Percentiles rank a stretch among this genome's conserved stretches.
Conservation (phyloP, 345 rosid genomes). For the Barbarea vulgaris region DNA sequence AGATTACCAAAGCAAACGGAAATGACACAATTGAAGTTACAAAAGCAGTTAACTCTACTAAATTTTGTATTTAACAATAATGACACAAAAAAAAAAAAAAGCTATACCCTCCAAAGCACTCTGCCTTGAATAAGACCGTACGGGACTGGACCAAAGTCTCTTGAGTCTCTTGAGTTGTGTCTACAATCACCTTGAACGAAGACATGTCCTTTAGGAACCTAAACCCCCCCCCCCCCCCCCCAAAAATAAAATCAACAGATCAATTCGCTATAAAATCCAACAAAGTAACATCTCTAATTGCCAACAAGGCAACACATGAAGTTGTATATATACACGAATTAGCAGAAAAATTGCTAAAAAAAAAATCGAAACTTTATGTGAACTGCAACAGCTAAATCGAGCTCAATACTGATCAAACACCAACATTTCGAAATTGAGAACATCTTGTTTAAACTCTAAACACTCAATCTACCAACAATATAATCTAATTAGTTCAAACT, state of each 20-base stretch:
- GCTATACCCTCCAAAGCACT: conserved; percentile 62
- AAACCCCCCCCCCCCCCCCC: no score
- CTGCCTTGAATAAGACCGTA: conserved; percentile 70
- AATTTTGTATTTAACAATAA: no score
- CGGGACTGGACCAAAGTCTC: conserved; percentile 75
- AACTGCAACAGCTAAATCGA: not conserved
- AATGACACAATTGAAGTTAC: not conserved
- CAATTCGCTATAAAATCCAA: not conserved
- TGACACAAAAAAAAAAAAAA: no score
- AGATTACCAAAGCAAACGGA: not conserved
- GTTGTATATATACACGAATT: not conserved
- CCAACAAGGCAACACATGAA: not conserved
- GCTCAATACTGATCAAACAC: not conserved
- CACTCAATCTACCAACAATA: not conserved
- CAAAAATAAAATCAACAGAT: conserved; percentile 29
- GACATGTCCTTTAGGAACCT: conserved; percentile 81
- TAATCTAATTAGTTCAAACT: not conserved
- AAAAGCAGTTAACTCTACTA: no score
- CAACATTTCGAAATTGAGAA: not conserved
- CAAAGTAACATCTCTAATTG: not conserved
- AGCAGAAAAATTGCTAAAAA: not conserved
- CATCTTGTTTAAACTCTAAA: not conserved
- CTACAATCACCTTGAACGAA: conserved; percentile 77
- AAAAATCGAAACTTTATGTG: not conserved
- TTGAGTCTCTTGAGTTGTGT: conserved; percentile 63